Base-by-base conservation (phyloP, 306 rosid species). In the Medicago lupulina region DNA sequence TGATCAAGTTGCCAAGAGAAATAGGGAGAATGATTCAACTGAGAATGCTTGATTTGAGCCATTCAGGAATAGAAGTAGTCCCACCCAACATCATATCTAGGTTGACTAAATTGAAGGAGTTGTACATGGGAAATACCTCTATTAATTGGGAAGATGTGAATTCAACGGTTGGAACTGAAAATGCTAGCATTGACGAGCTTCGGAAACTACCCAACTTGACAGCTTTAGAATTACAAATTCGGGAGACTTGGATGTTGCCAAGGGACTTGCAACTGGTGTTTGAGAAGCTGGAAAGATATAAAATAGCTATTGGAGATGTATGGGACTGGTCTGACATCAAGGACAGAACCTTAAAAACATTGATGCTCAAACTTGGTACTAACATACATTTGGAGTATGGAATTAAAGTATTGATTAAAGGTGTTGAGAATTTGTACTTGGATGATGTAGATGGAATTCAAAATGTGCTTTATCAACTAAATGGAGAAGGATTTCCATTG, bases 291-390 rank as follows among this genome's bases (percentile, higher is more conserved):
- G 38, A 34, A 5, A 34, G 38, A 34, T 34, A 34, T 34, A 34
- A 34, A 34, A 34, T 34, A 34, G 38, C 7, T 34, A 5, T 34
- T 34, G 38, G 38, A 34, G 38, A 34, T 34, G 51, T 65, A 4
- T 65, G 70, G 70, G 51, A 65, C 6, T 65, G 70, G 70, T 65
- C 70, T 39, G 51, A 65, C 28, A 40, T 65, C 6, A 0, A 17
- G 9, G 31, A 17, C 5, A 31, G 8, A 65, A 65, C 34, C 51
- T 39, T 10, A n/a, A 65, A 65, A 2, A 65, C 70, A 65, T 6
- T 65, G 50, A 65, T 39, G 70, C 70, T 65, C 34, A 65, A 65
- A 65, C 15, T 65, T 9, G 31, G n/a, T 65, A 17, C 51, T n/a
- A 65, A 9, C 34, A 65, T 39, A 17, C 70, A 65, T 65, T 17